Conservation (phyloP, 2,329 filamentous ascomycete species). For the Botrytis cinerea region DNA sequence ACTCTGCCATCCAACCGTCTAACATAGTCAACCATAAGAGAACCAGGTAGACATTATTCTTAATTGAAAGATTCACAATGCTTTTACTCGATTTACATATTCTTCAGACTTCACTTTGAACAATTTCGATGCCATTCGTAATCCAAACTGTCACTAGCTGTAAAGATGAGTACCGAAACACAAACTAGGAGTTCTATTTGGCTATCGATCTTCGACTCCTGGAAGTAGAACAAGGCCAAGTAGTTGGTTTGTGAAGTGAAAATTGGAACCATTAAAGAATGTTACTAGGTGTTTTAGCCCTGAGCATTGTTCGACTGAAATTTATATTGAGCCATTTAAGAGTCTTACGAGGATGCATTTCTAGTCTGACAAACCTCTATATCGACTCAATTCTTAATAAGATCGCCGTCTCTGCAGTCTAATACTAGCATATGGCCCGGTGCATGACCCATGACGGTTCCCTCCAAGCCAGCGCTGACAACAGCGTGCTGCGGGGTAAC, state of each 20-base stretch:
- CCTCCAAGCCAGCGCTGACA: conserved; percentile 54
- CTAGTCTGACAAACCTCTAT: background rate
- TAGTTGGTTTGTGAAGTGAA: background rate
- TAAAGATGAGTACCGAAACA: background rate
- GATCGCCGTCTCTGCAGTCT: conserved; percentile 44
- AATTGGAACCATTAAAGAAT: background rate
- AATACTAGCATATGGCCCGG: conserved; percentile 64
- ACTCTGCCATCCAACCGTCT: background rate
- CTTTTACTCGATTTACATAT: background rate
- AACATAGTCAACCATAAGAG: background rate
- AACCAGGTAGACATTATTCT: no score
- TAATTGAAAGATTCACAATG: background rate
- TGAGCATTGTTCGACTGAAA: background rate
- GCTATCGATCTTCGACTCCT: background rate
- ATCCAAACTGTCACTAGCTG: background rate
- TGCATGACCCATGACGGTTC: conserved; percentile 61
- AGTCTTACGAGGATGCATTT: background rate
- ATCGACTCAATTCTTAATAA: conserved; percentile 23
- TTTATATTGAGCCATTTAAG: background rate
- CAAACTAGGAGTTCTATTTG: background rate
- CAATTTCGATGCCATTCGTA: background rate
- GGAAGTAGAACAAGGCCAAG: background rate
- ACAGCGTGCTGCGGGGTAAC: conserved; percentile 68
- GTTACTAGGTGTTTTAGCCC: background rate
- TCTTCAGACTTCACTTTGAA: background rate